Evolutionary conservation across 495 filamentous ascomycete species (phyloP), one percentile per base, ranked within the genome.

Genomic region (Penicillium mononematosum): DNA sequence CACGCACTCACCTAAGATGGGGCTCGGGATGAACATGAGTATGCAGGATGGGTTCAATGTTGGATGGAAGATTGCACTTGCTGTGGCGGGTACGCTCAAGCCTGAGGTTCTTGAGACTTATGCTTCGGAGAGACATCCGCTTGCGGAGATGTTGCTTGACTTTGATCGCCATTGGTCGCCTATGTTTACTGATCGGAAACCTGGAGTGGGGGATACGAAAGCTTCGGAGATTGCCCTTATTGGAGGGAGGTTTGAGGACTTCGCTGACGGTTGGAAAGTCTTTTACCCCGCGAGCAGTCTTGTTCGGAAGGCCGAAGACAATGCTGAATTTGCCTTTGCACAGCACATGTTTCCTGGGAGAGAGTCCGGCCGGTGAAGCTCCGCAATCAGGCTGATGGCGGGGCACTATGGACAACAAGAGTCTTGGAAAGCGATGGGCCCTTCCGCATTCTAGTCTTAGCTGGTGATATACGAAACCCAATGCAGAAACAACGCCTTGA

Each of bases 11-110:
- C 89, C 90, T 5, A 92, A 92, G 70, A 86, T 88, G n/a, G 90
- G 88, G 1, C 87, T 92, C 68, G 90, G 90, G 19, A 90, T 92
- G 88, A 94, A 94, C 61, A 85, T 89, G 32, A 87, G 85, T 12
- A 89, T 95, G 76, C 81, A 91, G 39, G 90, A 95, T 59, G 83
- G 85, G 9, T 83, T 83, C 59, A 92, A 93, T 69, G 74, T 94
- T 8, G 88, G 84, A 3, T 94, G 90, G 90, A 93, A 92, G 67
- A 76, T 94, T 39, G 85, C 86, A 45, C 77, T 83, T 17, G 86
- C 88, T 14, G 80, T 86, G 45, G 75, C 75, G 16, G 85, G 85
- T 8, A 75, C 83, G 19, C 81, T 83, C 0, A 60, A 77, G 25
- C 77, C 79, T 14, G 67, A 65, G 8, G 68, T 91, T 7, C 77